Evolutionary conservation across 2,329 filamentous ascomycete genomes (phyloP).

Genomic region (Claviceps pazoutovae): DNA sequence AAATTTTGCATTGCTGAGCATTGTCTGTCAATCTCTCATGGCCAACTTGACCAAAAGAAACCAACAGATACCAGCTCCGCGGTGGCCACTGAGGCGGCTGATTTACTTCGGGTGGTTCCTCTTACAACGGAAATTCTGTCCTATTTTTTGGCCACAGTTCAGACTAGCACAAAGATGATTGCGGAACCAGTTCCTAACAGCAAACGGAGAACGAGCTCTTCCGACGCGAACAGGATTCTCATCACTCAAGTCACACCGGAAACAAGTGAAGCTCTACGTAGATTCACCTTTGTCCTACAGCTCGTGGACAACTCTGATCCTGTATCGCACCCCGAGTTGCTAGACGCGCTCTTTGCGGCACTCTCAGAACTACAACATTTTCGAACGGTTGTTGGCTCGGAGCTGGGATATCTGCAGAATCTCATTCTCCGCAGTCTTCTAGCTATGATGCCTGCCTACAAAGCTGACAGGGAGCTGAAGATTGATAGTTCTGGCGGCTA

Average conservation of each 20-base stretch:
- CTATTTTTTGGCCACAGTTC: slow-evolving; percentile 59
- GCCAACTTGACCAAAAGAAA: slow-evolving; percentile 11
- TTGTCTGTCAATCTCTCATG: slow-evolving; percentile 48
- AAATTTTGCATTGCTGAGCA: slow-evolving; percentile 46
- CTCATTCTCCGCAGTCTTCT: slow-evolving; percentile 70
- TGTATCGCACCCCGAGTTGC: slow-evolving; percentile 59
- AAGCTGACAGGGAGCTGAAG: slow-evolving; percentile 42
- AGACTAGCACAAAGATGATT: slow-evolving; percentile 58
- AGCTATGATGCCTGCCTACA: slow-evolving; percentile 69
- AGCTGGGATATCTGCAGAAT: slow-evolving; percentile 80
- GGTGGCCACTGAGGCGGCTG: slow-evolving; percentile 47
- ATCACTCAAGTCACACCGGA: slow-evolving; percentile 50
- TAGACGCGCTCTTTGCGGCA: slow-evolving; percentile 67
- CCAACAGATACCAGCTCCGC: slow-evolving; percentile 20
- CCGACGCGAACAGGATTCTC: slow-evolving; percentile 47
- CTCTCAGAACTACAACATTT: slow-evolving; percentile 81
- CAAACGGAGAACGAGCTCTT: slow-evolving; percentile 63
- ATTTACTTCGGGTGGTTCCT: slow-evolving; percentile 59
- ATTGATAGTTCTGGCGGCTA: slow-evolving; percentile 71
- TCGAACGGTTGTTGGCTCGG: slow-evolving; percentile 66
- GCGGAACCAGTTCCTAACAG: slow-evolving; percentile 63
- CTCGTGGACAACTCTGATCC: slow-evolving; percentile 71
- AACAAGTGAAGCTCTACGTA: slow-evolving; percentile 53
- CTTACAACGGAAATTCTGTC: slow-evolving; percentile 60
- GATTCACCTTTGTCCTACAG: slow-evolving; percentile 77